Conservation (phyloP, 1,284 basidiomycete species). For the Thelephora terrestris region DNA sequence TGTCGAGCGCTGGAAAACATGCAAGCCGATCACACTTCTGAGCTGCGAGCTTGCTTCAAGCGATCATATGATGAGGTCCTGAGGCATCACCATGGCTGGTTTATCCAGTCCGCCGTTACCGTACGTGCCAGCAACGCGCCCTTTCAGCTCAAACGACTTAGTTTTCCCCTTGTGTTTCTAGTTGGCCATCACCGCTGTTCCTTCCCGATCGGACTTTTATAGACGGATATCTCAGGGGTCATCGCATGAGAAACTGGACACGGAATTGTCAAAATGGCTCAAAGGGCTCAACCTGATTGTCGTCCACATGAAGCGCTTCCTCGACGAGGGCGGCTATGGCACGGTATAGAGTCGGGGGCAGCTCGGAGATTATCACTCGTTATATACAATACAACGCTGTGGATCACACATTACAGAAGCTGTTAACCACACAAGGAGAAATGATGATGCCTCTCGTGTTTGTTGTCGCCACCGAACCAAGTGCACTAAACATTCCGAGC, state of each 20-base stretch:
- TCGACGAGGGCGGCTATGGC: conserved; percentile 57
- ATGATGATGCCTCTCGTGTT: too few species aligned
- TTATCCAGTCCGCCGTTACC: conserved; percentile 75
- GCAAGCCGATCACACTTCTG: conserved; percentile 56
- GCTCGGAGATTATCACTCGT: background rate
- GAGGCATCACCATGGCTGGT: conserved; percentile 75
- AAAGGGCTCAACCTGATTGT: conserved; percentile 66
- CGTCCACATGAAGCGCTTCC: conserved; percentile 54
- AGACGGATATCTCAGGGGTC: conserved; percentile 78
- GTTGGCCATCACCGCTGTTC: conserved; percentile 92
- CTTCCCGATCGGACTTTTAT: conserved; percentile 82
- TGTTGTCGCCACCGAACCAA: too few species aligned
- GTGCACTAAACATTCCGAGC: too few species aligned
- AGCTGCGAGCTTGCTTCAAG: conserved; percentile 79
- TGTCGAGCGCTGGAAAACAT: conserved; percentile 72
- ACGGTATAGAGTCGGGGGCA: conserved; percentile 30
- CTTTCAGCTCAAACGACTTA: background rate
- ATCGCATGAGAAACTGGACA: conserved; percentile 61
- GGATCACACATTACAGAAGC: background rate
- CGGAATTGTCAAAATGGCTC: conserved; percentile 76
- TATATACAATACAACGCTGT: background rate
- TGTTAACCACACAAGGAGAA: too few species aligned
- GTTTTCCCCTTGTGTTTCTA: conserved; percentile 21
- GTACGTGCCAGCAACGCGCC: conserved; percentile 38
- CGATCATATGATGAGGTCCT: conserved; percentile 81